Percentiles rank a stretch among this genome's conserved stretches.
These are phyloP conservation scores for Gossypioides kirkii DNA, from an alignment of 345 rosid genomes.

Conservation along the genomic window DNA sequence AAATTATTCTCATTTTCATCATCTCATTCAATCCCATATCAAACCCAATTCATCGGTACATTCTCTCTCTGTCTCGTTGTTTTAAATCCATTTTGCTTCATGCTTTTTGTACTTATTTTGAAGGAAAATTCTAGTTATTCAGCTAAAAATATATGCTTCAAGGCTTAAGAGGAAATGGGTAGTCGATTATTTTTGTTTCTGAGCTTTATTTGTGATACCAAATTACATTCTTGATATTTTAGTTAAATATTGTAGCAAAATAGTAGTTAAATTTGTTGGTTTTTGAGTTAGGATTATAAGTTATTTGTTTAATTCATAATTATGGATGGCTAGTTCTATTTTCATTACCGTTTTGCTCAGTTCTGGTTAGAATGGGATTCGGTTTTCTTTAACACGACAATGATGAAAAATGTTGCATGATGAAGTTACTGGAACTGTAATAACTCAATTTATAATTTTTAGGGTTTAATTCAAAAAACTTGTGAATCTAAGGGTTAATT, in stretches of 20 bases:
- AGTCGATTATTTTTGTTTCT: not conserved
- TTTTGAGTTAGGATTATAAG: not conserved
- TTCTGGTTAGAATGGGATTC: not conserved
- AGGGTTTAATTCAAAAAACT: too few species aligned
- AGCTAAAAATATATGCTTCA: not conserved
- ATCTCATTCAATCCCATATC: slow-evolving; percentile 58
- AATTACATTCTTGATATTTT: not conserved
- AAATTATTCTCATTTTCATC: slow-evolving; percentile 86
- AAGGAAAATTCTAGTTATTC: not conserved
- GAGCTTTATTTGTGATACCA: not conserved
- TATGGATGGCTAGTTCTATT: not conserved
- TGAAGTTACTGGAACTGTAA: slow-evolving; percentile 83
- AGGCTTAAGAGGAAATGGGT: not conserved
- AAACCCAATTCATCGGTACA: slow-evolving; percentile 44
- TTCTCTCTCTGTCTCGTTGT: slow-evolving; percentile 2
- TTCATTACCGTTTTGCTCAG: not conserved
- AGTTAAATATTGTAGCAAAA: not conserved
- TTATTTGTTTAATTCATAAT: not conserved
- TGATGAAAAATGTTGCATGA: slow-evolving; percentile 15
- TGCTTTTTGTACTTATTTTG: not conserved
- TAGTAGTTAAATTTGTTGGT: not conserved
- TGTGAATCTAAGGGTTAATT: too few species aligned
- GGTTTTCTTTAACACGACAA: not conserved
- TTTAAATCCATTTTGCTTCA: not conserved
- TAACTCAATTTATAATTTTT: too few species aligned